These are phyloP conservation scores for Lichtheimia hyalospora DNA, from an alignment of 371 early-diverging fungal species.

Conservation along the genomic window DNA sequence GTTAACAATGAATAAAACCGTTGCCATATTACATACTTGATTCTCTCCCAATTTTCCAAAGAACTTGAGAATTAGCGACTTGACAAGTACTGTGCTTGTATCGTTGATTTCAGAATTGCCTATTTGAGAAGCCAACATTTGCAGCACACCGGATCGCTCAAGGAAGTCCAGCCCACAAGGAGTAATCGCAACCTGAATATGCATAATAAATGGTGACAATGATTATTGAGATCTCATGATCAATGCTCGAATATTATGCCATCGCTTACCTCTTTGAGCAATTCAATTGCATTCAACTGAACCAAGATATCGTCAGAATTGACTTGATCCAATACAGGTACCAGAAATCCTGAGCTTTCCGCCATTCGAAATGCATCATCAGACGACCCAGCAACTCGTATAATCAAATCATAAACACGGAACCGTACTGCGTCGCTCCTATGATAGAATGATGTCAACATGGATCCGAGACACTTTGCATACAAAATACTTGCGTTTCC, in stretches of 20 bases:
- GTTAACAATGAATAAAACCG: not conserved
- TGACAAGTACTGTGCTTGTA: constrained; percentile 28
- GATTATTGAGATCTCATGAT: not conserved
- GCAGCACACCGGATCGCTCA: constrained; percentile 32
- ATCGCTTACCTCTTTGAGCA: constrained; percentile 39
- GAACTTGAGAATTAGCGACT: constrained; percentile 44
- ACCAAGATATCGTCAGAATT: constrained; percentile 44
- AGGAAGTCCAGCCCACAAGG: constrained; percentile 32
- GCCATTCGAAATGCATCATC: constrained; percentile 36
- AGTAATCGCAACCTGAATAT: constrained; percentile 28
- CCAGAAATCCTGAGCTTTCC: constrained; percentile 34
- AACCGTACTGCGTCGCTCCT: constrained; percentile 48
- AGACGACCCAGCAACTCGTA: constrained; percentile 39
- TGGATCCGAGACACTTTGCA: not conserved
- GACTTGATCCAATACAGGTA: constrained; percentile 27
- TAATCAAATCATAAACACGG: constrained; percentile 49
- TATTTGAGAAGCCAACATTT: constrained; percentile 25
- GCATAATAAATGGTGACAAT: not conserved
- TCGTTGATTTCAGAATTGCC: constrained; percentile 28
- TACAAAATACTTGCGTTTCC: constrained; percentile 21
- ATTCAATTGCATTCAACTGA: constrained; percentile 50
- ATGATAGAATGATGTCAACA: not conserved
- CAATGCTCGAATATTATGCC: not conserved
- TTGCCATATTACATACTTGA: constrained; percentile 5
- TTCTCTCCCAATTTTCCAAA: constrained; percentile 41